Conservation (phyloP, 2,329 filamentous ascomycete species). For the Arthrobotrys sinensis region DNA sequence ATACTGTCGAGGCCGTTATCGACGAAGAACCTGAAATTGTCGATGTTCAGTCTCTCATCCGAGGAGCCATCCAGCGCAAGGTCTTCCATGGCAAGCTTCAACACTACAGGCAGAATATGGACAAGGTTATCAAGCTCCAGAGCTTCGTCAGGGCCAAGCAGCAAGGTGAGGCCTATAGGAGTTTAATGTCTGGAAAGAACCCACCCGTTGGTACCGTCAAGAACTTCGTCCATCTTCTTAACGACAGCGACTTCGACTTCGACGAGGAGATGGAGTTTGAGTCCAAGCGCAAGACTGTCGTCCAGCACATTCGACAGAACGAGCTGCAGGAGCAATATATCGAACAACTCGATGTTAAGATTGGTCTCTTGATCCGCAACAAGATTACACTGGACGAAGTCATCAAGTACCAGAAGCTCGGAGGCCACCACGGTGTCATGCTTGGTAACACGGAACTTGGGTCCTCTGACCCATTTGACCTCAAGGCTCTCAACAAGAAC, state of each 20-base stretch:
- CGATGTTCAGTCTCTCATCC: constrained; percentile 72
- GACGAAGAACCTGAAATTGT: constrained; percentile 83
- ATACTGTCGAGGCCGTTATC: constrained; percentile 82
- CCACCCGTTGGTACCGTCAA: constrained; percentile 97
- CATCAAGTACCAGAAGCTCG: constrained; percentile 94
- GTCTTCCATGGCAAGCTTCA: constrained; percentile 78
- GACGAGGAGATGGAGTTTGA: constrained; percentile 99
- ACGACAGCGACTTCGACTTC: constrained; percentile 98
- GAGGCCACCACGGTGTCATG: constrained; percentile 86
- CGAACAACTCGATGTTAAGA: constrained; percentile 98
- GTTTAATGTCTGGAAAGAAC: constrained; percentile 87
- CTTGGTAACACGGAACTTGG: constrained; percentile 90
- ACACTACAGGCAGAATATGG: constrained; percentile 95
- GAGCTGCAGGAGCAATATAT: constrained; percentile 98
- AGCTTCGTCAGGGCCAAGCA: constrained; percentile 95
- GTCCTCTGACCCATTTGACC: constrained; percentile 91
- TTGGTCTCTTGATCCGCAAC: constrained; percentile 97
- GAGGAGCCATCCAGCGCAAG: constrained; percentile 78
- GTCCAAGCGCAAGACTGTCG: constrained; percentile 91
- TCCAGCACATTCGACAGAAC: constrained; percentile 96
- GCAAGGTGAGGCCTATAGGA: constrained; percentile 98
- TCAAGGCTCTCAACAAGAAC: constrained; percentile 97
- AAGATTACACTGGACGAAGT: constrained; percentile 99
- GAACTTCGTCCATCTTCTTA: constrained; percentile 96
- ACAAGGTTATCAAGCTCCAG: constrained; percentile 98